Evolutionary conservation across 148 eudicot genomes (phyloP), one percentile per base, ranked within the genome.

Genomic region (Talinum fruticosum): DNA sequence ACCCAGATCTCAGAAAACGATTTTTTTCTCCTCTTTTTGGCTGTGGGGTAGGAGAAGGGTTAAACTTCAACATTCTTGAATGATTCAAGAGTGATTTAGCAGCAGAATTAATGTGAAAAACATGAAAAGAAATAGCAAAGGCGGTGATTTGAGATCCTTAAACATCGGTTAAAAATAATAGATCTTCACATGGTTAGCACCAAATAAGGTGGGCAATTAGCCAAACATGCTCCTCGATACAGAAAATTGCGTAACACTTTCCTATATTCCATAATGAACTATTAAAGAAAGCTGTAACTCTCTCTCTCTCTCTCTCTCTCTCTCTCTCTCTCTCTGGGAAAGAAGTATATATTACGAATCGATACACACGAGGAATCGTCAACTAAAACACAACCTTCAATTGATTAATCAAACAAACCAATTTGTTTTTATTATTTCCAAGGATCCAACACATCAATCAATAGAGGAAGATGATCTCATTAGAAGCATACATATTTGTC

Each of bases 141-240:
- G 33, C 38, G 53, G 37, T 34, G 35, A 62, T 14, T 10, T 7
- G 37, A 13, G 61, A 30, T 80, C 38, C 34, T 23, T 62, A 5
- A 76, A 72, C 38, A 62, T 29, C 49, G 13, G 59, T 23, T 5
- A 69, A n/a, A n/a, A n/a, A 62, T 61, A 5, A 80, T 59, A 54
- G 49, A 80, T 5, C 53, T 45, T 45, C 75, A 80, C 74, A 70
- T 71, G 71, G 66, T 62, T 2, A 36, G 36, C 71, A n/a, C 75
- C 29, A 0, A 29, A 0, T 15, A 10, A 38, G 26, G 59, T 4
- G 61, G 61, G 30, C 13, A 62, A 71, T 29, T 37, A 36, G 24
- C 67, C 73, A 76, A 75, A 51, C 62, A 34, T 70, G 71, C 18
- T 21, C 67, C 45, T 68, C n/a, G 35, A 69, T 23, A 10, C 28